A percentile compares a stretch with the other conserved stretches of the same genome.
Conservation (phyloP, 164 flowering plant genomes). For the Liriodendron chinense region DNA sequence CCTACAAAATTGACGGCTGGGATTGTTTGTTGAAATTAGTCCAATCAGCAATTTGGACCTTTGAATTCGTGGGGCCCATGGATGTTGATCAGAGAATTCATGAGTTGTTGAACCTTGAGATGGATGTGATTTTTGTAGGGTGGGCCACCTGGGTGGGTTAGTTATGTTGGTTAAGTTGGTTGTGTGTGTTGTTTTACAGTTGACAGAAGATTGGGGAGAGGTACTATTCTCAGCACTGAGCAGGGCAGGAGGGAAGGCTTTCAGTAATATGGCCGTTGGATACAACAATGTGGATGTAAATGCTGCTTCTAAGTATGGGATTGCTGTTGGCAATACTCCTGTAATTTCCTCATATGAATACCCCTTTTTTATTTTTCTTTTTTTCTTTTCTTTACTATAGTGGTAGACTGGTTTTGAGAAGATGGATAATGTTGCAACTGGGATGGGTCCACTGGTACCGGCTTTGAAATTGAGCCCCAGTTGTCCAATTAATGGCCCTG, state of each 20-base stretch:
- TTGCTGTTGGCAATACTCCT: constrained; percentile 96
- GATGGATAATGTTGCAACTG: no score
- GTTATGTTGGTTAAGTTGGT: neutral
- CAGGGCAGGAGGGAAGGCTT: constrained; percentile 92
- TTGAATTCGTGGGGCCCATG: no score
- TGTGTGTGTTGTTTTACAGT: constrained; percentile 31
- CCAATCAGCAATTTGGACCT: no score
- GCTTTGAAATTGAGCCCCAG: no score
- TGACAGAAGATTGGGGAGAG: constrained; percentile 98
- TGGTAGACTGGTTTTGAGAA: no score
- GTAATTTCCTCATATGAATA: constrained; percentile 35
- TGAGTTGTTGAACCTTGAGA: no score
- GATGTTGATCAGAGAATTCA: no score
- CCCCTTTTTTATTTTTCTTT: neutral
- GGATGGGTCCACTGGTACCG: no score
- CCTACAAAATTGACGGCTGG: no score
- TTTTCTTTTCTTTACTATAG: no score
- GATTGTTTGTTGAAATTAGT: no score
- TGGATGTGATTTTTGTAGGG: neutral
- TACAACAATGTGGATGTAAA: constrained; percentile 91
- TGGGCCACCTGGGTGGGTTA: neutral
- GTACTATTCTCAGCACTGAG: constrained; percentile 81
- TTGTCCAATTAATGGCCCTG: no score
- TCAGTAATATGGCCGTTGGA: constrained; percentile 97
- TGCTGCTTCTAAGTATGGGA: constrained; percentile 82